phyloP scores from a whole-genome alignment of 495 filamentous ascomycete species.

The Thozetella sp. region DNA sequence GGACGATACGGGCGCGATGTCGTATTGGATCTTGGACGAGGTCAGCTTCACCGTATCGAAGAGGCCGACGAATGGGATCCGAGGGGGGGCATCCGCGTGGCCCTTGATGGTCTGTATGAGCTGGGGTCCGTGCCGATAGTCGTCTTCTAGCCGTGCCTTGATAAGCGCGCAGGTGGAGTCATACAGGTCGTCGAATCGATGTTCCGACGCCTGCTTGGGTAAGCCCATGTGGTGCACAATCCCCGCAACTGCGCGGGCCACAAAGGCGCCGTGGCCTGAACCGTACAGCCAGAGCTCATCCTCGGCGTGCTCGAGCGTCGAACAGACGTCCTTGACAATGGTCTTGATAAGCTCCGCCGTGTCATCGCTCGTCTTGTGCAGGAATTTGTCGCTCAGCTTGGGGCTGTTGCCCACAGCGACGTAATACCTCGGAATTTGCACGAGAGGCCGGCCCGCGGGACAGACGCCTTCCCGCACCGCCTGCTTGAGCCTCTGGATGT shows the following conservation, averaged over 20 bases:
- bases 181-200: not conserved
- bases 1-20: not conserved
- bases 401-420: no score
- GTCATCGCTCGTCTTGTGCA: no score
- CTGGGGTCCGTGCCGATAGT: not conserved
- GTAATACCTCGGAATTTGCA: no score
- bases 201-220: not conserved
- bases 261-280: slow-evolving; percentile 13
- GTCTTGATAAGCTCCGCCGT: no score
- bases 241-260: not conserved
- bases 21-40: not conserved
- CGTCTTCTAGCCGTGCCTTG: not conserved
- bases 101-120: no score
- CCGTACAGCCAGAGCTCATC: slow-evolving; percentile 17
- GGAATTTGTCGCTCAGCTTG: no score
- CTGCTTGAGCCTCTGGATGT: no score
- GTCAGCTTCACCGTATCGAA: not conserved
- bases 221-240: not conserved
- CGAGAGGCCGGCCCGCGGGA: no score
- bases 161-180: no score
- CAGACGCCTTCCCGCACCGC: no score
- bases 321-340: no score
- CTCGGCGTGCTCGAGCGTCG: no score
- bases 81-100: not conserved
- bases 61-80: not conserved